Evolutionary conservation across 2,329 filamentous ascomycete species (phyloP).

Genomic region (Periglandula ipomoeae): DNA sequence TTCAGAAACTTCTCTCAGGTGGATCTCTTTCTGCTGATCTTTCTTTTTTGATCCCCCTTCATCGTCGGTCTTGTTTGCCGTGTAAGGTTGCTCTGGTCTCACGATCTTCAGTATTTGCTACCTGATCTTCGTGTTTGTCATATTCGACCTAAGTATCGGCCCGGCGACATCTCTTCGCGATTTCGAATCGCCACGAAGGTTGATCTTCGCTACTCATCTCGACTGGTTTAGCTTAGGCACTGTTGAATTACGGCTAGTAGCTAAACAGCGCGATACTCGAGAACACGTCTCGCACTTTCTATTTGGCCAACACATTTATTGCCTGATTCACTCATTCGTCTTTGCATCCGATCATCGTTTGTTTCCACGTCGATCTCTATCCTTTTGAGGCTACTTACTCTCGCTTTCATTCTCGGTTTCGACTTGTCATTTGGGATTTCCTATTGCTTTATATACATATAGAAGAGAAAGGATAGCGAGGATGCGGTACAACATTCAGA

Average conservation of each 20-base stretch:
- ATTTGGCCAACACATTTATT: background rate
- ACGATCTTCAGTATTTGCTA: too few relatives aligned
- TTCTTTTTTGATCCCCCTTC: background rate
- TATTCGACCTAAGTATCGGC: background rate
- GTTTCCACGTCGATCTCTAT: background rate
- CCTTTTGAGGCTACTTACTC: background rate
- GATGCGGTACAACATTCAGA: constrained; percentile 7
- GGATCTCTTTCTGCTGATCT: background rate
- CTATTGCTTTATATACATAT: background rate
- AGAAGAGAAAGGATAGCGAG: background rate
- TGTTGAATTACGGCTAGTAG: background rate
- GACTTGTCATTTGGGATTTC: background rate
- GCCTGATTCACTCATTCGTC: background rate
- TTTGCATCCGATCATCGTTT: background rate
- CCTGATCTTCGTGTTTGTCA: background rate
- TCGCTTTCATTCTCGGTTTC: background rate
- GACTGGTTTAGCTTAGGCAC: background rate
- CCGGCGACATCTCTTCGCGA: background rate
- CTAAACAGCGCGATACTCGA: background rate
- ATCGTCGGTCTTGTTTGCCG: background rate
- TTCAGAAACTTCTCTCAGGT: background rate
- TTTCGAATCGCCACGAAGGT: background rate
- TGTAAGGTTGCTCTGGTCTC: too few relatives aligned
- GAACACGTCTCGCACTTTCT: background rate
- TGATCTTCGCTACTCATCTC: background rate